These are phyloP conservation scores for Phytophthora nicotianae DNA, from an alignment of 352 stramenopile species.

Conservation along the genomic window DNA sequence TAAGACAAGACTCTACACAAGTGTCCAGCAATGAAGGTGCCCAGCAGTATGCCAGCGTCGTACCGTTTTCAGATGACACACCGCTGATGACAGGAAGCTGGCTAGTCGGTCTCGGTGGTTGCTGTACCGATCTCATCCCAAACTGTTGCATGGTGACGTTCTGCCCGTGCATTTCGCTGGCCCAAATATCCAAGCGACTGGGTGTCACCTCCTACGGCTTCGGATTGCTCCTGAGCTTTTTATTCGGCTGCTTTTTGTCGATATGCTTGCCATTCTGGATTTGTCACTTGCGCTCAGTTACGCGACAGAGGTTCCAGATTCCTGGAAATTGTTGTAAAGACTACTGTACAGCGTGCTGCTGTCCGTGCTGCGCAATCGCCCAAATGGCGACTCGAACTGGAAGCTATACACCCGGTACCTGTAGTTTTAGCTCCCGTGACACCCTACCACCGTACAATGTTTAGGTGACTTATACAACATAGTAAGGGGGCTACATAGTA, in stretches of 20 bases:
- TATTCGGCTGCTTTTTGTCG: slow-evolving; percentile 24
- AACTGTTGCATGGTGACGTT: slow-evolving; percentile 47
- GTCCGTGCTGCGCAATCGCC: slow-evolving; percentile 53
- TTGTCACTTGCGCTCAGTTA: slow-evolving; percentile 43
- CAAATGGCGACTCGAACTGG: slow-evolving; percentile 59
- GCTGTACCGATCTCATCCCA: slow-evolving; percentile 39
- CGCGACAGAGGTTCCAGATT: slow-evolving; percentile 50
- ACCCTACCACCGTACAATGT: slow-evolving; percentile 35
- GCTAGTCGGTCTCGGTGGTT: slow-evolving; percentile 27
- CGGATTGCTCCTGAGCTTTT: slow-evolving; percentile 18
- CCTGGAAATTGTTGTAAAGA: slow-evolving; percentile 43
- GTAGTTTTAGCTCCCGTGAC: slow-evolving; percentile 46
- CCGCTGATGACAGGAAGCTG: slow-evolving; percentile 31
- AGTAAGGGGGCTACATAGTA: neutral
- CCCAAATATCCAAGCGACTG: slow-evolving; percentile 40
- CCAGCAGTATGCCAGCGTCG: slow-evolving; percentile 28
- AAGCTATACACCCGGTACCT: slow-evolving; percentile 53
- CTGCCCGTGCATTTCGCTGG: slow-evolving; percentile 44
- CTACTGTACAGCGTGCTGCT: slow-evolving; percentile 42
- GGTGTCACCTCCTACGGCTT: slow-evolving; percentile 32
- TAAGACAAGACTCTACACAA: slow-evolving; percentile 14
- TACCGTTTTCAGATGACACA: slow-evolving; percentile 28
- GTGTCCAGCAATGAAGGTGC: slow-evolving; percentile 10
- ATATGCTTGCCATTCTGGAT: slow-evolving; percentile 27
- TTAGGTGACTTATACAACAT: neutral